Evolutionary conservation across 805 yeast species (phyloP), one percentile per base, ranked within the genome.

Genomic region (Kodamaea fukazawae): DNA sequence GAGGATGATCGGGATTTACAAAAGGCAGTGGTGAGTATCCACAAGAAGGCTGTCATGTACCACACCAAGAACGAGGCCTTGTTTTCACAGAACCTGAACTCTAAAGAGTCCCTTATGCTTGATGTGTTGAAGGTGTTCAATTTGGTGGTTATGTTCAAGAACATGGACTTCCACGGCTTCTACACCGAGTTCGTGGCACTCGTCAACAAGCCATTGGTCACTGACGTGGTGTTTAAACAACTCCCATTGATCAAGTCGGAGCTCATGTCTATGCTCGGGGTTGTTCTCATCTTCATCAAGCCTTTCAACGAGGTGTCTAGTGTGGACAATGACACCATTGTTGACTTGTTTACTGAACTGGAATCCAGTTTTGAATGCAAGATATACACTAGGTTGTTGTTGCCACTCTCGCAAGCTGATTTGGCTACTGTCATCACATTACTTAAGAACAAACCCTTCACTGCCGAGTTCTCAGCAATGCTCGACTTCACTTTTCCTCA

Each of bases 301-400:
- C 67, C 70, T 8, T 62, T 61, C 48, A 57, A 52, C 29, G 51
- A 50, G 11, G 46, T 65, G 26, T 36, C 56, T 3, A 50, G 60
- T 28, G 34, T 58, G n/a, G 49, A 46, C 14, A 32, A 42, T 9
- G 57, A 54, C 22, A 29, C 29, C 2, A 14, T 58, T 3, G 40
- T 58, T 11, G 58, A 59, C 36, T 36, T 48, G 13, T 50, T 45
- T 32, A 49, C 51, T 13, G 40, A 45, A 1, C 38, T 44, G 16
- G 51, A 50, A 4, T 22, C 36, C n/a, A 33, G 43, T 7, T 42
- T 45, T 10, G 60, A 54, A 31, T 40, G 32, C 29, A 18, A 31
- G 4, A 14, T 58, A 12, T 61, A 54, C 40, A 42, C 50, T 29
- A 32, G 46, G 2, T 38, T 55, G 1, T 38, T 63, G 49, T 12